These are phyloP conservation scores for Arctostaphylos glauca DNA, from an alignment of 148 eudicot species.

Conservation along the genomic window DNA sequence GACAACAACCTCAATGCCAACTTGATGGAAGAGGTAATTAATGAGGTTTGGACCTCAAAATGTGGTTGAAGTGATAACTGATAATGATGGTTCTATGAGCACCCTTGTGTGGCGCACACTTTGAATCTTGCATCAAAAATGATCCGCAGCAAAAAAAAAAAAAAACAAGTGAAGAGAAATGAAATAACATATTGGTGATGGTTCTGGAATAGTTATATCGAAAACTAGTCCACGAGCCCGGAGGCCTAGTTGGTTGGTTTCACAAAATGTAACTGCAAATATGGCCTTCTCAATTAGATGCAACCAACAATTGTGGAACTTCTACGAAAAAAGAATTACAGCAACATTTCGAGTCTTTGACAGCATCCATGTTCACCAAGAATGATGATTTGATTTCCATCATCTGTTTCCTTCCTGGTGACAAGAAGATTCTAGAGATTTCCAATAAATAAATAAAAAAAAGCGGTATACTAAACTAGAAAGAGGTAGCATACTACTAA, in stretches of 20 bases:
- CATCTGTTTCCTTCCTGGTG: neutral
- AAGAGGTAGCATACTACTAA: neutral
- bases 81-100: neutral
- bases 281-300: neutral
- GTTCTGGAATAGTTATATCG: neutral
- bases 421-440: conserved; percentile 9
- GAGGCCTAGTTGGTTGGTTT: neutral
- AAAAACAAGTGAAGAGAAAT: neutral
- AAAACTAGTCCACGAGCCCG: neutral
- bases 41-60: neutral
- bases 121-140: neutral
- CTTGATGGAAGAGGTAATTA: neutral
- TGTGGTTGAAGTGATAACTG: neutral
- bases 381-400: neutral
- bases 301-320: conserved; percentile 1
- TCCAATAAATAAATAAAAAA: too few relatives aligned
- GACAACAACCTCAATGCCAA: neutral
- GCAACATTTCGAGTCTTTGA: neutral
- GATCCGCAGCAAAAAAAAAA: neutral
- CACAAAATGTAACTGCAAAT: neutral
- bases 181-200: neutral
- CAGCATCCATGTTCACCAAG: neutral
- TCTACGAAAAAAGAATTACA: neutral
- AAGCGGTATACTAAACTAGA: neutral
- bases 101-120: neutral